A percentile compares a stretch with the other conserved stretches of the same genome.
Evolutionary conservation across 2,329 filamentous ascomycete species (phyloP).

Genomic region (Diaporthe sp.): DNA sequence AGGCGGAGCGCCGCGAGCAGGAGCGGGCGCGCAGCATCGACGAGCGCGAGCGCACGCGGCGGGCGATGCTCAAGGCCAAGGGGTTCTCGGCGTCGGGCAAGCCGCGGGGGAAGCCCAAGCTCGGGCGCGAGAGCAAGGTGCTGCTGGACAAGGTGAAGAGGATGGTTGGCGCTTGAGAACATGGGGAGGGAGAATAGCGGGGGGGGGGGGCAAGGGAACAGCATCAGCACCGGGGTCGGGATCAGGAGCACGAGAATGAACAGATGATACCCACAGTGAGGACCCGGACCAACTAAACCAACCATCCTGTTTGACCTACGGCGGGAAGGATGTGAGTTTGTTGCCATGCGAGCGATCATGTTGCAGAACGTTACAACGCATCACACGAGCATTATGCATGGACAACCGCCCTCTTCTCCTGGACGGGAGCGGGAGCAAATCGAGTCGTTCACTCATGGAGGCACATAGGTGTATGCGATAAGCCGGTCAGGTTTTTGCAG

Average conservation of each 20-base stretch:
- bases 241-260: not conserved
- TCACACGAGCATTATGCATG: no score
- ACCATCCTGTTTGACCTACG: not conserved
- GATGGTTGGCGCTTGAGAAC: constrained; percentile 63
- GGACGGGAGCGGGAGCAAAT: no score
- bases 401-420: no score
- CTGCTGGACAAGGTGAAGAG: constrained; percentile 84
- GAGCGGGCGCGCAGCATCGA: constrained; percentile 77
- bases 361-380: not conserved
- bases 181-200: not conserved
- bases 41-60: constrained; percentile 74
- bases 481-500: not conserved
- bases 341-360: not conserved
- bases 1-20: constrained; percentile 64
- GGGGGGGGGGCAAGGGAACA: not conserved
- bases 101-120: constrained; percentile 79
- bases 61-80: constrained; percentile 80
- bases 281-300: not conserved
- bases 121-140: constrained; percentile 85
- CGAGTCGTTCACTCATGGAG: no score
- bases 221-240: not conserved
- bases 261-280: not conserved
- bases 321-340: not conserved
- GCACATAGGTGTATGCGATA: not conserved
- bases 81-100: constrained; percentile 69